A percentile compares a stretch with the other conserved stretches of the same genome.
Conservation (phyloP, 108 stramenopile species). For the Cyclotella sp. region DNA sequence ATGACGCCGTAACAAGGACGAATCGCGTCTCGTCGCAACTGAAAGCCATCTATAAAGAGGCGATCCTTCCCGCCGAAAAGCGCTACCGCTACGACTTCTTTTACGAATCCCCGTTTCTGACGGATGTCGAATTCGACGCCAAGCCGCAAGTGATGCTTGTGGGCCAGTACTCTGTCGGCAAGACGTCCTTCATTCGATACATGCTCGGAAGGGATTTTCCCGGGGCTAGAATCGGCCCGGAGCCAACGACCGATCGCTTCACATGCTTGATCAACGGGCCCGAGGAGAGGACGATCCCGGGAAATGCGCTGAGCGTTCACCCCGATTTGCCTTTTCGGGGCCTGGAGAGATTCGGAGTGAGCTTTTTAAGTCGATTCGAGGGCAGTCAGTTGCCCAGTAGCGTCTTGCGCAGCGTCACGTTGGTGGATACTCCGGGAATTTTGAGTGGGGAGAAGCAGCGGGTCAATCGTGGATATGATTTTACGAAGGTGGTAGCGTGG, state of each 20-base stretch:
- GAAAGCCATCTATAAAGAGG: conserved; percentile 82
- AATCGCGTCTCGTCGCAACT: conserved; percentile 57
- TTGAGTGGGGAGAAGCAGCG: conserved; percentile 98
- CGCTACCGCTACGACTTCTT: conserved; percentile 86
- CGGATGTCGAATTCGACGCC: conserved; percentile 92
- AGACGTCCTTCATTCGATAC: conserved; percentile 91
- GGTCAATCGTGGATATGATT: conserved; percentile 93
- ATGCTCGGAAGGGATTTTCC: conserved; percentile 90
- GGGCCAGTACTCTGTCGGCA: conserved; percentile 98
- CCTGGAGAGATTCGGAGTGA: conserved; percentile 93
- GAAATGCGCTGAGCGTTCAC: conserved; percentile 97
- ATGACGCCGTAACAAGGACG: conserved; percentile 37
- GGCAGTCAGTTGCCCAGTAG: conserved; percentile 87
- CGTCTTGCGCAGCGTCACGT: conserved; percentile 88
- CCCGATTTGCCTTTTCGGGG: conserved; percentile 96
- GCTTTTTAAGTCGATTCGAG: conserved; percentile 96
- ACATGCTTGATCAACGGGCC: conserved; percentile 95
- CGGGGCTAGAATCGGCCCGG: conserved; percentile 96
- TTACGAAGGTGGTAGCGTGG: conserved; percentile 94
- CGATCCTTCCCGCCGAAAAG: conserved; percentile 84
- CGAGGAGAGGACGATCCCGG: conserved; percentile 96
- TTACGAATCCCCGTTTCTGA: conserved; percentile 82
- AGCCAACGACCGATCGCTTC: conserved; percentile 98
- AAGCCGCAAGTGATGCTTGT: conserved; percentile 97
- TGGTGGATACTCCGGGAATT: conserved; percentile 98